Conservation (phyloP, 495 filamentous ascomycete genomes). For the Amphirosellinia nigrospora region DNA sequence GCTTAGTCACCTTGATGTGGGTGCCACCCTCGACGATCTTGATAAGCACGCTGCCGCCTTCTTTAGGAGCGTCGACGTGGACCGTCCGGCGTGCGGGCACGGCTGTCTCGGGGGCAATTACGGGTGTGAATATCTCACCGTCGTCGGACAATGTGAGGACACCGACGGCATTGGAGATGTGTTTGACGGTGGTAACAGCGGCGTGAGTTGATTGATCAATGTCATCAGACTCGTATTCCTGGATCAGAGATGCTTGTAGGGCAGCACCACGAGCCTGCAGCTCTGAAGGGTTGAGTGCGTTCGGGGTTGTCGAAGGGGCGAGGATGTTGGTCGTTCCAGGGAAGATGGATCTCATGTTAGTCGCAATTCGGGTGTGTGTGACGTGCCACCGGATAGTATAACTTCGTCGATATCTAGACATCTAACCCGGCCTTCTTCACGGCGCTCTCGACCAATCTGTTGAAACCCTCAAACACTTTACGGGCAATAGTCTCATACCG, state of each 20-base stretch:
- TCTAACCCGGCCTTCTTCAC: conserved; percentile 93
- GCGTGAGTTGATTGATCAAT: conserved; percentile 96
- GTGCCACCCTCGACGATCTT: conserved; percentile 84
- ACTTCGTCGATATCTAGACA: conserved; percentile 94
- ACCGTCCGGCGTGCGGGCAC: conserved; percentile 85
- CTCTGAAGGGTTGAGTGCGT: conserved; percentile 92
- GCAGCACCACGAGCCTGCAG: conserved; percentile 88
- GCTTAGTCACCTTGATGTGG: conserved; percentile 88
- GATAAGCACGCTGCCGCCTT: conserved; percentile 85
- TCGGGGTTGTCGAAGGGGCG: conserved; percentile 75
- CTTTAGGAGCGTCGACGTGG: conserved; percentile 72
- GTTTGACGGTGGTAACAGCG: conserved; percentile 90
- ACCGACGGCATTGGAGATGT: conserved; percentile 86
- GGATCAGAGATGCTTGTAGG: conserved; percentile 90
- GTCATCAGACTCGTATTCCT: conserved; percentile 89
- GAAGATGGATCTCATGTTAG: conserved; percentile 77
- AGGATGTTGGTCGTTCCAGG: conserved; percentile 77
- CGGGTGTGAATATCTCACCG: conserved; percentile 70
- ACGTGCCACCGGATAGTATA: conserved; percentile 88
- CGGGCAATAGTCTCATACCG: conserved; percentile 88
- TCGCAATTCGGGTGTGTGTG: conserved; percentile 92
- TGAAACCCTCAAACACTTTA: conserved; percentile 86
- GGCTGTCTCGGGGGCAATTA: conserved; percentile 85
- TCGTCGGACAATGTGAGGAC: conserved; percentile 74
- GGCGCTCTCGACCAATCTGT: conserved; percentile 78